A percentile compares a stretch with the other conserved stretches of the same genome.
These are phyloP conservation scores for Aspergillus homomorphus DNA, from an alignment of 495 filamentous ascomycete species.

Conservation along the genomic window DNA sequence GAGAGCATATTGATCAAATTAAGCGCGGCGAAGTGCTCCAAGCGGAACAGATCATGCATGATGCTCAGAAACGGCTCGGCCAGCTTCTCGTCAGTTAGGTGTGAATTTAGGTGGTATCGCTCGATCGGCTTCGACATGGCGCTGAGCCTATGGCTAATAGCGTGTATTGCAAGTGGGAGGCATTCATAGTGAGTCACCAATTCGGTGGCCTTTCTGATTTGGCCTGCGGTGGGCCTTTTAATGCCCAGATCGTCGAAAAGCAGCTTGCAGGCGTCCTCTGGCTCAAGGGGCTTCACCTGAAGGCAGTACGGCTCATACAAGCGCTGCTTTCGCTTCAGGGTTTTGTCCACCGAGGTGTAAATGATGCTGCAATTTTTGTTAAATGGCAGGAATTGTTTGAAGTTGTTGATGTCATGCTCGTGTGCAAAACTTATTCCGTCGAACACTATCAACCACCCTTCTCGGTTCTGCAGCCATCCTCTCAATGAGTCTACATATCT, in stretches of 20 bases:
- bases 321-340: constrained; percentile 62
- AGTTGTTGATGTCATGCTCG: constrained; percentile 52
- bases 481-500: constrained; percentile 60
- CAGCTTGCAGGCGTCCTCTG: constrained; percentile 57
- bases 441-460: constrained; percentile 72
- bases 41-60: constrained; percentile 63
- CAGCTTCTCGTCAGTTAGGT: constrained; percentile 63
- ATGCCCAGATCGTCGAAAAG: constrained; percentile 55
- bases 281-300: constrained; percentile 55
- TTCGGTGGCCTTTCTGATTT: constrained; percentile 58
- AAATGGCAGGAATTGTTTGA: constrained; percentile 68
- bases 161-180: constrained; percentile 75
- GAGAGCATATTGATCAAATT: constrained; percentile 72
- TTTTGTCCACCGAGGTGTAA: constrained; percentile 70
- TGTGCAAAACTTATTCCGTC: constrained; percentile 70
- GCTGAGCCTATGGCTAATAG: constrained; percentile 70
- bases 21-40: constrained; percentile 57
- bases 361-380: constrained; percentile 67
- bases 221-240: constrained; percentile 49
- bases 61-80: constrained; percentile 69
- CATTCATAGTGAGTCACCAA: constrained; percentile 67
- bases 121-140: constrained; percentile 67
- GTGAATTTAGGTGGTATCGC: constrained; percentile 64
- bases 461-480: constrained; percentile 65
- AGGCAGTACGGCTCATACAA: constrained; percentile 75